Conservation (phyloP, 2,329 filamentous ascomycete genomes). For the Penicillium oxalicum region DNA sequence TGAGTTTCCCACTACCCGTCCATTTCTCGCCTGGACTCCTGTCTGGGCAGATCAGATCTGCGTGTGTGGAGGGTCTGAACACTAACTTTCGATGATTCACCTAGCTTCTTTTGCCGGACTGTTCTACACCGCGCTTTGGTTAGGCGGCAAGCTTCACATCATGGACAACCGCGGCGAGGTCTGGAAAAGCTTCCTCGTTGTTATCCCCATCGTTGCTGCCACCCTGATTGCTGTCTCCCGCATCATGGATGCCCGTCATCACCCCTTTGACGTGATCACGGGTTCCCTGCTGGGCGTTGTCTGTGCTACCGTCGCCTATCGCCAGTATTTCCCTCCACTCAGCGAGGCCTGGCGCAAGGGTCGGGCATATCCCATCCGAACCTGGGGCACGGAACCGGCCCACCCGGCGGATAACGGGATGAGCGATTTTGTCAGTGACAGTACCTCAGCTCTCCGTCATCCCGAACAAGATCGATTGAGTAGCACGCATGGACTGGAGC, state of each 20-base stretch:
- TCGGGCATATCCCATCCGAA: conserved; percentile 53
- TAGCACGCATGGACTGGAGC: not conserved
- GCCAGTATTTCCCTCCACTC: conserved; percentile 55
- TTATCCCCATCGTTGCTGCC: conserved; percentile 50
- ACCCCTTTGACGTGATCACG: conserved; percentile 56
- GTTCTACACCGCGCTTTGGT: conserved; percentile 55
- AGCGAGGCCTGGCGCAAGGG: conserved; percentile 53
- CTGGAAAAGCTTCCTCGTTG: conserved; percentile 53
- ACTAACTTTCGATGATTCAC: conserved; percentile 14
- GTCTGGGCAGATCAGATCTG: too few species aligned
- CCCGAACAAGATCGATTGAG: conserved; percentile 25
- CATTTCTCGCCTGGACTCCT: too few species aligned
- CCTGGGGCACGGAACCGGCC: conserved; percentile 48
- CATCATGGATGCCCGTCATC: conserved; percentile 58
- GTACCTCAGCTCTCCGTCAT: conserved; percentile 27
- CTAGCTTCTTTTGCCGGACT: conserved; percentile 54
- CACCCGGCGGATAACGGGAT: conserved; percentile 14
- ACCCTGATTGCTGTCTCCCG: conserved; percentile 51
- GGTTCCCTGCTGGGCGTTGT: conserved; percentile 50
- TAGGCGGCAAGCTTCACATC: conserved; percentile 55
- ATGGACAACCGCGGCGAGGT: conserved; percentile 56
- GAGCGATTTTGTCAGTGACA: conserved; percentile 9
- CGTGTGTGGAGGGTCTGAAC: not conserved
- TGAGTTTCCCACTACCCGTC: too few species aligned
- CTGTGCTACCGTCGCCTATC: conserved; percentile 49